A percentile compares a stretch with the other conserved stretches of the same genome.
Conservation (phyloP, 192 early-diverging fungal species). For the Coemansia sp. region DNA sequence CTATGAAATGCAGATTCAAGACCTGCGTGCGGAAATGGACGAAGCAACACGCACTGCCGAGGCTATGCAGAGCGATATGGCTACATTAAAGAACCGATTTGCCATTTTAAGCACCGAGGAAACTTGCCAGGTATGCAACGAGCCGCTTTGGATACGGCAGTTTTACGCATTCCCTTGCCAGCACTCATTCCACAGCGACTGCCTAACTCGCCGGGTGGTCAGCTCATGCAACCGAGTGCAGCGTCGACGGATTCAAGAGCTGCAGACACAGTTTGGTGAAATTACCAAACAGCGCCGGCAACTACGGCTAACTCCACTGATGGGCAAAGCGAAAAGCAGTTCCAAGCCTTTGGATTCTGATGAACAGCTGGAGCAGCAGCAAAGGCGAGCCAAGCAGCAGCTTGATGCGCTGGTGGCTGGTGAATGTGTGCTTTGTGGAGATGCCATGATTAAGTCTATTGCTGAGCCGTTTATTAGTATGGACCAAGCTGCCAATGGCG, state of each 20-base stretch:
- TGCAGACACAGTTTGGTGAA: constrained; percentile 43
- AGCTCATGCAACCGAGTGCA: constrained; percentile 46
- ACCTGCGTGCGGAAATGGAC: constrained; percentile 90
- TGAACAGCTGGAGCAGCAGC: constrained; percentile 50
- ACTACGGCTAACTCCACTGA: constrained; percentile 31
- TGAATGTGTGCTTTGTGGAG: constrained; percentile 95
- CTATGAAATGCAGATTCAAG: constrained; percentile 87
- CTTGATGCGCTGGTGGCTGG: constrained; percentile 73
- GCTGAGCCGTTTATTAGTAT: constrained; percentile 72
- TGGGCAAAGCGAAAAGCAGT: constrained; percentile 6
- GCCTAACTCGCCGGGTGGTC: constrained; percentile 70
- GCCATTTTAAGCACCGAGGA: constrained; percentile 54
- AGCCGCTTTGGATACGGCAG: constrained; percentile 77
- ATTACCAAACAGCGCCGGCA: constrained; percentile 40
- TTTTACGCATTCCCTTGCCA: constrained; percentile 96
- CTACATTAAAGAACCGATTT: constrained; percentile 76
- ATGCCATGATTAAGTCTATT: constrained; percentile 89
- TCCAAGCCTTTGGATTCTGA: constrained; percentile 22
- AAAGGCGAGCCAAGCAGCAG: constrained; percentile 57
- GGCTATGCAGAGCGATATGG: constrained; percentile 88
- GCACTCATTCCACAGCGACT: constrained; percentile 93
- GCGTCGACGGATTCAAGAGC: constrained; percentile 46
- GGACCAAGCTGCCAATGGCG: constrained; percentile 5
- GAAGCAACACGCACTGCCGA: constrained; percentile 91
- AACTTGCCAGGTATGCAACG: constrained; percentile 73